Conservation (phyloP, 768 basidiomycete genomes). For the Trametes gibbosa region DNA sequence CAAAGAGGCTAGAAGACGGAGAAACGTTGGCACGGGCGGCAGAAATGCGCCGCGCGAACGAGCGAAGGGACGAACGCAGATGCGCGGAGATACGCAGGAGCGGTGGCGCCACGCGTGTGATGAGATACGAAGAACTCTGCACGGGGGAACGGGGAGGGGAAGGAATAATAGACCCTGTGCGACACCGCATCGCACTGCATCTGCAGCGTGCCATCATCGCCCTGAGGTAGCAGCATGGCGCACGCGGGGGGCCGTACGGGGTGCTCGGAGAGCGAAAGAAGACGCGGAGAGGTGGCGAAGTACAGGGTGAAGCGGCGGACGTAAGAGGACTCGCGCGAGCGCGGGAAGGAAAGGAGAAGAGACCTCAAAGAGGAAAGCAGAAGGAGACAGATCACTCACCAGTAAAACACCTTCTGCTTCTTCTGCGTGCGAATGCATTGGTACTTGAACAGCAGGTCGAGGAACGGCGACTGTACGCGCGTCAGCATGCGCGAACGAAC, state of each 20-base stretch:
- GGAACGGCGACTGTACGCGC: constrained; percentile 76
- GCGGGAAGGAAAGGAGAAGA: neutral
- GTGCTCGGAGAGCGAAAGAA: neutral
- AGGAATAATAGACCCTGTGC: neutral
- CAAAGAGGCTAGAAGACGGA: neutral
- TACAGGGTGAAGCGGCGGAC: neutral
- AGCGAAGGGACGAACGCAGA: neutral
- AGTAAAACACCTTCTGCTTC: constrained; percentile 99
- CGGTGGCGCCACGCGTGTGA: no score
- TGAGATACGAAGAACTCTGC: no score
- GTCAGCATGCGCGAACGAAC: constrained; percentile 11
- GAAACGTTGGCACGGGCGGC: neutral
- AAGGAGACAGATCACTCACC: constrained; percentile 48
- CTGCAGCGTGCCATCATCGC: no score
- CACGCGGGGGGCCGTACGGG: neutral
- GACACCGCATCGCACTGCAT: no score
- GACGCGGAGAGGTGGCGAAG: neutral
- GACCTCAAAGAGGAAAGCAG: neutral
- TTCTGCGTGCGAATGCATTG: constrained; percentile 97
- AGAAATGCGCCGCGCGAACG: neutral
- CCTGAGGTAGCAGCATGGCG: no score
- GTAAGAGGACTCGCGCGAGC: neutral
- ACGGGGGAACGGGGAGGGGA: no score
- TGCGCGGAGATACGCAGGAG: neutral
- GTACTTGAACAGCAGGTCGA: constrained; percentile 93